Conservation (phyloP, 345 rosid genomes). For the Passiflora organensis region DNA sequence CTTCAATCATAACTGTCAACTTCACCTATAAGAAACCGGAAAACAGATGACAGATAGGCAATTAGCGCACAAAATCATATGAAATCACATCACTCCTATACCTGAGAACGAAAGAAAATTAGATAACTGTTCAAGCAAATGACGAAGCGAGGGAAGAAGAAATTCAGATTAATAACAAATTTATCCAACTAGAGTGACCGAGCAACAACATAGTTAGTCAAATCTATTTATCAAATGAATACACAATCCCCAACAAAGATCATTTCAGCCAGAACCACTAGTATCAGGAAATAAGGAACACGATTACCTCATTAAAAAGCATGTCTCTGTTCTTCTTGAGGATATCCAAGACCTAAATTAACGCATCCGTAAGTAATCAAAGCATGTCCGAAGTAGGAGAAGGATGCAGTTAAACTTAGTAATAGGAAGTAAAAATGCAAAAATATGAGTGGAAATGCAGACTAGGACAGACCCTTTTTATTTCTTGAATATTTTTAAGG, state of each 20-base stretch:
- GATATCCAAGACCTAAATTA: conserved; percentile 61
- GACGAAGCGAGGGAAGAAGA: too few species aligned
- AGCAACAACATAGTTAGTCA: too few species aligned
- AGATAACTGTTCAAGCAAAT: too few species aligned
- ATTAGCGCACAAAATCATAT: neutral
- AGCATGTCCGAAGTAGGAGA: too few species aligned
- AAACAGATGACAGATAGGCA: neutral
- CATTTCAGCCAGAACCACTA: too few species aligned
- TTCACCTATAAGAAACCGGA: conserved; percentile 48
- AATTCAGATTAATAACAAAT: too few species aligned
- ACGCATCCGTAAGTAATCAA: neutral
- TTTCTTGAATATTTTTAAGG: conserved; percentile 31
- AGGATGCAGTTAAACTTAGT: neutral
- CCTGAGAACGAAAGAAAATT: too few species aligned
- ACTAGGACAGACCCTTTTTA: conserved; percentile 36
- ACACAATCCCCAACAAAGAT: too few species aligned
- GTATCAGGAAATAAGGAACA: neutral
- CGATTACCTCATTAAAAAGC: conserved; percentile 70
- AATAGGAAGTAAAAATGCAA: neutral
- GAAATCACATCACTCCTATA: too few species aligned
- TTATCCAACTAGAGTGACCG: too few species aligned
- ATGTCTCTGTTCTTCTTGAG: conserved; percentile 84
- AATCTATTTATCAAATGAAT: too few species aligned
- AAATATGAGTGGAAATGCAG: too few species aligned
- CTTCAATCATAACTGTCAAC: conserved; percentile 80